Evolutionary conservation across 768 basidiomycete species (phyloP), one percentile per base, ranked within the genome.

Genomic region (Gloeostereum incarnatum): DNA sequence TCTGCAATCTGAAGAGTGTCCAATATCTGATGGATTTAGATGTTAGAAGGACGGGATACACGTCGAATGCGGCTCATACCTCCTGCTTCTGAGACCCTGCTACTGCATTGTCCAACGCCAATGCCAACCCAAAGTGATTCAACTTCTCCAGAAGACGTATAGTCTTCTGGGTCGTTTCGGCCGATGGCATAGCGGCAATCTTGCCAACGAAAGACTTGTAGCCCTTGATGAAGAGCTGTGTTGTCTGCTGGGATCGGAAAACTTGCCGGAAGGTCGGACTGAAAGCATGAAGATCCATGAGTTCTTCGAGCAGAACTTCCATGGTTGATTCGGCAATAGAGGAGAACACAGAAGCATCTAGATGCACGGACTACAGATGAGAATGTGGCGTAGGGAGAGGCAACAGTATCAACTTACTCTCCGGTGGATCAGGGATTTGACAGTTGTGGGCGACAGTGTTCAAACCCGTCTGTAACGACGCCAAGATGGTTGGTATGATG

Each of bases 171-270:
- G 71, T 72, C 19, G 75, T 54, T 14, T 57, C 57, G n/a, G n/a
- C n/a, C n/a, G n/a, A n/a, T n/a, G n/a, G n/a, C 1, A 50, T 27
- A 0, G 59, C 51, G n/a, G 65, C 49, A 0, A 80, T 49, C 32
- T 62, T 63, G 6, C 57, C 46, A 0, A 75, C 66, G 50, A 81
- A 83, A 2, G 61, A 48, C 46, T 70, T 71, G 52, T 78, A 80
- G 16, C 74, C 73, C 18, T 78, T 72, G 6, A 87, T 63, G 44
- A 86, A 84, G 6, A 76, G 44, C 39, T 78, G 75, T 0, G 80
- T 81, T 7, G 72, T 73, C 39, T 73, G 77, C 39, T 82, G 79
- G 1, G 81, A 85, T 46, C 68, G 75, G 59, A 90, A 89, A 1
- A 81, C 53, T 39, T 80, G 71, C 9, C 83, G 75, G 57, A 90